phyloP scores from a whole-genome alignment of 2,329 filamentous ascomycete genomes.

The Emmonsiellopsis sp. region DNA sequence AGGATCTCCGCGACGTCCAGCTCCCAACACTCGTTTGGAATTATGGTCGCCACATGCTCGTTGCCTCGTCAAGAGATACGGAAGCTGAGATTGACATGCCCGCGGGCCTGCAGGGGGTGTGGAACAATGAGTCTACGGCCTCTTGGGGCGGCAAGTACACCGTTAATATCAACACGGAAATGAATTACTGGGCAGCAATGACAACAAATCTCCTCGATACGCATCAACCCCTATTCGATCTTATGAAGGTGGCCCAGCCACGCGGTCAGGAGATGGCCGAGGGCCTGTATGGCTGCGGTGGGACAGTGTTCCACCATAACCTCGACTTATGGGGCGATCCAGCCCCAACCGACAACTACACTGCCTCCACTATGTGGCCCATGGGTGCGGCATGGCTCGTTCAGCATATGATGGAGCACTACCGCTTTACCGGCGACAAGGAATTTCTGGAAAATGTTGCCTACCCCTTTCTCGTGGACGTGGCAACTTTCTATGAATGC shows the following conservation, averaged over 20 bases:
- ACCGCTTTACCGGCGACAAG: constrained; percentile 38
- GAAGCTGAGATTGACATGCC: constrained; percentile 32
- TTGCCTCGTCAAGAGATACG: constrained; percentile 42
- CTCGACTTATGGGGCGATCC: constrained; percentile 51
- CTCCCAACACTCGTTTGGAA: constrained; percentile 44
- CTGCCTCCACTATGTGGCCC: constrained; percentile 28
- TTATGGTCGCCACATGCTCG: constrained; percentile 44
- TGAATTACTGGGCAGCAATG: constrained; percentile 52
- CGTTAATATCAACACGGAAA: constrained; percentile 51
- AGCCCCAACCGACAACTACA: constrained; percentile 37
- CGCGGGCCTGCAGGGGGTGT: constrained; percentile 49
- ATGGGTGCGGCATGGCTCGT: constrained; percentile 49
- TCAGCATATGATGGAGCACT: constrained; percentile 49
- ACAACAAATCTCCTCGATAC: constrained; percentile 41
- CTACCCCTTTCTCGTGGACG: constrained; percentile 9
- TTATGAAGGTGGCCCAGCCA: constrained; percentile 26
- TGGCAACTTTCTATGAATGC: constrained; percentile 9
- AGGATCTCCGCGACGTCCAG: constrained; percentile 32
- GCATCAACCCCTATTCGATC: constrained; percentile 32
- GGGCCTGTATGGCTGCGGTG: constrained; percentile 43
- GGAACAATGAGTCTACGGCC: constrained; percentile 40
- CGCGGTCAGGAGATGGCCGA: constrained; percentile 42
- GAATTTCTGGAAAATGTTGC: constrained; percentile 8
- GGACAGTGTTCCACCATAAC: constrained; percentile 49
- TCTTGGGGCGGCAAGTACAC: constrained; percentile 51